These are phyloP conservation scores for Colletotrichum lini DNA, from an alignment of 2,329 filamentous ascomycete species.

Conservation along the genomic window DNA sequence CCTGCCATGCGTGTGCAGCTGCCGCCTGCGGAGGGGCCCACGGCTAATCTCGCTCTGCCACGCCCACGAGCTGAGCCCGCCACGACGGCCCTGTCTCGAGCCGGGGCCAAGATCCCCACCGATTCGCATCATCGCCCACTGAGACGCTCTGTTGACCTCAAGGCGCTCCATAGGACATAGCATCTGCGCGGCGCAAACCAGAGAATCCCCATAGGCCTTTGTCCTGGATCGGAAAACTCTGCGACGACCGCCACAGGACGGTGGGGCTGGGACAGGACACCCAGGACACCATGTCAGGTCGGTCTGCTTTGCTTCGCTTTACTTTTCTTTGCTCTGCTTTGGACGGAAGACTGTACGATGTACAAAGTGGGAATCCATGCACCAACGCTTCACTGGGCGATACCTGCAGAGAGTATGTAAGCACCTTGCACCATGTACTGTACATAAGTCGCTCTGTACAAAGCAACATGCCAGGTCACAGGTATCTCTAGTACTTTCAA, in stretches of 20 bases:
- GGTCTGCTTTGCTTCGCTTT: too few relatives aligned
- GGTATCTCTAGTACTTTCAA: too few relatives aligned
- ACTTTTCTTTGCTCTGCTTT: too few relatives aligned
- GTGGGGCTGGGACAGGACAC: slow-evolving; percentile 17
- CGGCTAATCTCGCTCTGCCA: slow-evolving; percentile 37
- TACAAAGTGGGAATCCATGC: background rate
- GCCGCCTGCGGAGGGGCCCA: slow-evolving; percentile 16
- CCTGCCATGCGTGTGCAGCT: too few relatives aligned
- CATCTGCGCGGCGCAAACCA: background rate
- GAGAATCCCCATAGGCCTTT: slow-evolving; percentile 20
- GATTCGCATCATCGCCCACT: slow-evolving; percentile 32
- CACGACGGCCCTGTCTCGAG: slow-evolving; percentile 30
- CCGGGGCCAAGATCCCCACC: background rate
- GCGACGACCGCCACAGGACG: slow-evolving; percentile 28
- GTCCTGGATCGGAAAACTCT: slow-evolving; percentile 39
- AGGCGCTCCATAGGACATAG: slow-evolving; percentile 7
- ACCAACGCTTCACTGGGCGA: background rate
- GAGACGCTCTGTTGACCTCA: background rate
- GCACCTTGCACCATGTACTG: background rate
- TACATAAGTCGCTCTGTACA: background rate
- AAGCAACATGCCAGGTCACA: too few relatives aligned
- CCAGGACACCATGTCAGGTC: background rate
- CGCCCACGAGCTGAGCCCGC: slow-evolving; percentile 28
- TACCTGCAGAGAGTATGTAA: background rate
- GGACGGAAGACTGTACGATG: background rate